A percentile compares a stretch with the other conserved stretches of the same genome.
These are phyloP conservation scores for Amanita pseudoporphyria DNA, from an alignment of 768 basidiomycete species.

Conservation along the genomic window DNA sequence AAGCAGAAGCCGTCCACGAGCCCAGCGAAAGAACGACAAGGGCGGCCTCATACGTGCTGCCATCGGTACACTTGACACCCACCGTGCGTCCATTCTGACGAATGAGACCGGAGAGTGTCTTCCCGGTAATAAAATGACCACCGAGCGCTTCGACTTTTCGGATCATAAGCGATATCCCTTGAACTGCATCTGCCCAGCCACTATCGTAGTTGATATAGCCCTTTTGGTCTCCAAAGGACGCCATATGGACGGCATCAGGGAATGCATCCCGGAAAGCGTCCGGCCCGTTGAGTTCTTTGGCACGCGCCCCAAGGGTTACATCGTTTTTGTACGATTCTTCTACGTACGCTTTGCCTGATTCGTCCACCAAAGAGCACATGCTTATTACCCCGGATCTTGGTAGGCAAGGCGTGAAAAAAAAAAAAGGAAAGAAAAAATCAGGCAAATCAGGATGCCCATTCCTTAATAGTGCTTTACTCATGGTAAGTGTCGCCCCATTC, in stretches of 20 bases:
- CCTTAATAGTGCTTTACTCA: constrained; percentile 44
- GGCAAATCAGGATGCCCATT: constrained; percentile 7
- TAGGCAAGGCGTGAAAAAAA: no score
- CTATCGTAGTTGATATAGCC: constrained; percentile 72
- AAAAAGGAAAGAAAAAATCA: not conserved
- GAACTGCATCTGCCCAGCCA: constrained; percentile 78
- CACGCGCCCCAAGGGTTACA: constrained; percentile 39
- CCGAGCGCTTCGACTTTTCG: constrained; percentile 46
- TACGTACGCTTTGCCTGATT: constrained; percentile 28
- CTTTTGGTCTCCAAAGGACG: constrained; percentile 23
- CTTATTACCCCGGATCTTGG: constrained; percentile 57
- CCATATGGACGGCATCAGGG: constrained; percentile 28
- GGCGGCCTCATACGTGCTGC: constrained; percentile 43
- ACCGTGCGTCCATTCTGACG: constrained; percentile 29
- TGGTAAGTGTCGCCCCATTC: constrained; percentile 73
- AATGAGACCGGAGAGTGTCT: constrained; percentile 42
- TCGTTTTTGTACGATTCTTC: constrained; percentile 57
- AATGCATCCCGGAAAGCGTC: constrained; percentile 39
- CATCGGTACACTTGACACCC: constrained; percentile 59
- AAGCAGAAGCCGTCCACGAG: constrained; percentile 78
- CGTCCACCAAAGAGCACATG: constrained; percentile 24
- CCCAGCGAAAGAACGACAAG: constrained; percentile 66
- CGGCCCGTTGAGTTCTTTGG: constrained; percentile 28
- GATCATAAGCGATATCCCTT: constrained; percentile 50
- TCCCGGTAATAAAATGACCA: constrained; percentile 49